phyloP scores from a whole-genome alignment of 2,329 filamentous ascomycete genomes.

The Immersiporthe knoxdaviesiana region DNA sequence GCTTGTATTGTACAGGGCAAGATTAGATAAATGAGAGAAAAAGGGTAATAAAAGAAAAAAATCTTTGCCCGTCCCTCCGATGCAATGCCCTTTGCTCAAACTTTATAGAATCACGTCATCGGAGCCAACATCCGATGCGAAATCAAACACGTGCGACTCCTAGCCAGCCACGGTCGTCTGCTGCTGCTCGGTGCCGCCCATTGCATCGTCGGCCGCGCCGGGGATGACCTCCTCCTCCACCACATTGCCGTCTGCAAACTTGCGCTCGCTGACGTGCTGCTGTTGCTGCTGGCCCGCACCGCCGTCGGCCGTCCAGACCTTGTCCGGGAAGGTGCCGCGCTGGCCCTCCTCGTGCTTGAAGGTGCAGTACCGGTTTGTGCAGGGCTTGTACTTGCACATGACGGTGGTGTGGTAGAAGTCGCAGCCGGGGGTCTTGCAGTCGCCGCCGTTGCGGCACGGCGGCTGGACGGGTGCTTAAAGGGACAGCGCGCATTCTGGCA shows the following conservation, averaged over 20 bases:
- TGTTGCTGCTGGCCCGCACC: conserved; percentile 45
- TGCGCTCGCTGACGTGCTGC: conserved; percentile 80
- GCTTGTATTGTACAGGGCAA: conserved; percentile 26
- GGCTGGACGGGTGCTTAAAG: conserved; percentile 87
- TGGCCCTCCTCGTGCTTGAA: conserved; percentile 94
- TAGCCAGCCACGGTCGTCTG: conserved; percentile 43
- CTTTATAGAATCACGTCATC: conserved; percentile 17
- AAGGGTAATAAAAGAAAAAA: background rate
- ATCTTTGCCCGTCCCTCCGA: background rate
- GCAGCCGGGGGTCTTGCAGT: conserved; percentile 81
- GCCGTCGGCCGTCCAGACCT: conserved; percentile 80
- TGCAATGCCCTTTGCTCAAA: background rate
- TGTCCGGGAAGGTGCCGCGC: conserved; percentile 80
- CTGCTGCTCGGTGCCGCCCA: conserved; percentile 42
- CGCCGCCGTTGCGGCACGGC: conserved; percentile 86
- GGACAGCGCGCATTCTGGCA: conserved; percentile 86
- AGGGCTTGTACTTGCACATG: conserved; percentile 89
- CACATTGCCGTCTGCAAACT: conserved; percentile 75
- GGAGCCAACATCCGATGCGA: conserved; percentile 12
- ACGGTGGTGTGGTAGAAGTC: conserved; percentile 87
- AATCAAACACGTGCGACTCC: conserved; percentile 23
- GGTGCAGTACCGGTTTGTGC: conserved; percentile 82
- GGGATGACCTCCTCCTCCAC: conserved; percentile 76
- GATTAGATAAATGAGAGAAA: background rate
- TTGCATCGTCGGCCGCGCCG: conserved; percentile 45